Conservation (phyloP, 2,329 filamentous ascomycete species). For the Monilinia aucupariae region DNA sequence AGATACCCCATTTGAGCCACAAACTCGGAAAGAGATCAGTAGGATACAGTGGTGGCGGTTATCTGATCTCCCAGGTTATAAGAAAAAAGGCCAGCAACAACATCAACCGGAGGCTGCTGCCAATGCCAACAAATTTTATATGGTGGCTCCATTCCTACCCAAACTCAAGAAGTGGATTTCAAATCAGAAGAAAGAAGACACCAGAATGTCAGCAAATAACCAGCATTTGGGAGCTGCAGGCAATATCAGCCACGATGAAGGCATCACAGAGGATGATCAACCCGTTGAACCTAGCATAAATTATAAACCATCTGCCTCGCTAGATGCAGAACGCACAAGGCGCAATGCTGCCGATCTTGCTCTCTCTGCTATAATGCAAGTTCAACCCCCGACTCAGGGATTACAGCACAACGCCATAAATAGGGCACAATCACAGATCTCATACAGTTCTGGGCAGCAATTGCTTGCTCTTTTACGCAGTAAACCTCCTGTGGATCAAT, state of each 20-base stretch:
- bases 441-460: conserved; percentile 39
- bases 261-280: conserved; percentile 56
- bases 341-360: conserved; percentile 32
- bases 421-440: conserved; percentile 18
- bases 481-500: conserved; percentile 24
- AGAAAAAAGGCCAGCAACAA: conserved; percentile 55
- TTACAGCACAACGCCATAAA: conserved; percentile 36
- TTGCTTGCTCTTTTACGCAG: conserved; percentile 50
- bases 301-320: conserved; percentile 18
- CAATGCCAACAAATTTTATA: conserved; percentile 84
- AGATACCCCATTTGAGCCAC: conserved; percentile 81
- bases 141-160: conserved; percentile 89
- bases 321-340: conserved; percentile 12
- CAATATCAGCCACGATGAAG: conserved; percentile 50
- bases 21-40: conserved; percentile 94
- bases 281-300: conserved; percentile 23
- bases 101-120: conserved; percentile 50
- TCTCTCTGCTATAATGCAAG: conserved; percentile 50
- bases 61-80: conserved; percentile 77
- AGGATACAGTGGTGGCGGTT: conserved; percentile 94
- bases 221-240: conserved; percentile 38
- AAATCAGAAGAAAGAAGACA: conserved; percentile 72
- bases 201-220: conserved; percentile 41
- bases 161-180: conserved; percentile 85
- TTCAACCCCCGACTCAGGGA: conserved; percentile 49